These are phyloP conservation scores for Solanum lignicaule DNA, from an alignment of 257 asterid species.

Conservation along the genomic window DNA sequence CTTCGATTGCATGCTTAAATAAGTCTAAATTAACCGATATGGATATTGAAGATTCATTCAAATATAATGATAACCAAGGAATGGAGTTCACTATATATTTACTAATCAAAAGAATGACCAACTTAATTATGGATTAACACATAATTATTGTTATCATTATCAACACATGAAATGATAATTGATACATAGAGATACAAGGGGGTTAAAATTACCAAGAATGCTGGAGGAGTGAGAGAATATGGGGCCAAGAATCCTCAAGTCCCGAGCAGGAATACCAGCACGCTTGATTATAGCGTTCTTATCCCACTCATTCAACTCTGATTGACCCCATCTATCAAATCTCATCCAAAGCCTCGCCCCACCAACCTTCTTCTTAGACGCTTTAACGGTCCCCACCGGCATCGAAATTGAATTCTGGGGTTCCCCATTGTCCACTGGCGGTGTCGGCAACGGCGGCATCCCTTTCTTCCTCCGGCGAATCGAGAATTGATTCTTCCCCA, in stretches of 20 bases:
- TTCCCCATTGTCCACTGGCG: conserved; percentile 14
- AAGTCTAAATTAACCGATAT: not conserved
- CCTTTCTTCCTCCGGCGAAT: conserved; percentile 57
- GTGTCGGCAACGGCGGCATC: conserved; percentile 17
- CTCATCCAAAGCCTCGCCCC: conserved; percentile 93
- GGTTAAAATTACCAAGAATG: conserved; percentile 52
- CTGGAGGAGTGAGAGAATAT: conserved; percentile 92
- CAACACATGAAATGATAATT: not conserved
- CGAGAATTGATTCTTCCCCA: conserved; percentile 39
- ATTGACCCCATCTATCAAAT: conserved; percentile 75
- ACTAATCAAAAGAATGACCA: not conserved
- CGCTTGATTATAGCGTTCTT: conserved; percentile 66
- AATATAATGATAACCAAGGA: not conserved
- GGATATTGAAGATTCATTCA: not conserved
- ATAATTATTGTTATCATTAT: not conserved
- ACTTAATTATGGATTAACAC: not conserved
- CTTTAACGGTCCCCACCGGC: conserved; percentile 15
- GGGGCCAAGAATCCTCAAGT: conserved; percentile 92
- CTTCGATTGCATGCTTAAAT: not conserved
- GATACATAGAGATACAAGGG: not conserved
- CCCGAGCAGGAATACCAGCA: conserved; percentile 80
- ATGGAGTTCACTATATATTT: not conserved
- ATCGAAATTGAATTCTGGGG: not conserved
- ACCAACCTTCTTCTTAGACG: conserved; percentile 59
- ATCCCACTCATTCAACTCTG: conserved; percentile 92